These are phyloP conservation scores for Trichoderma polysporum DNA, from an alignment of 2,329 filamentous ascomycete species.

Conservation along the genomic window DNA sequence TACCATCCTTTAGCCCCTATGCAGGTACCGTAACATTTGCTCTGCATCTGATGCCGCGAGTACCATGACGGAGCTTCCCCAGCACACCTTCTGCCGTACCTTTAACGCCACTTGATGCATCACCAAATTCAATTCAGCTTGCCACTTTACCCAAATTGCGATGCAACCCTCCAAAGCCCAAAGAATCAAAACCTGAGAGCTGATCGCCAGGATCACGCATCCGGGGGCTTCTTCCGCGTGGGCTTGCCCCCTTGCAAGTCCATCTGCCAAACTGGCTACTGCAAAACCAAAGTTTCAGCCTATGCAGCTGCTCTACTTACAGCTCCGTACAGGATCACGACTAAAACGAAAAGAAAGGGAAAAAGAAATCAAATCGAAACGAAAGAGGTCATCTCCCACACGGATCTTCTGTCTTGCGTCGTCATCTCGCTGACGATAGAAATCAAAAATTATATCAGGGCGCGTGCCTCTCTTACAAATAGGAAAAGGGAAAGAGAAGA, in stretches of 20 bases:
- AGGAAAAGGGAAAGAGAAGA: not conserved
- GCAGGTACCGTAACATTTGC: not conserved
- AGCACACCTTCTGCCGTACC: not conserved
- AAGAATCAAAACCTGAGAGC: not conserved
- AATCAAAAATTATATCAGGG: not conserved
- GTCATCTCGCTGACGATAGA: not conserved
- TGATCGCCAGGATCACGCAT: constrained; percentile 5
- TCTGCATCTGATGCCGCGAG: not conserved
- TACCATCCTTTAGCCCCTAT: not conserved
- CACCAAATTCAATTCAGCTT: too few relatives aligned
- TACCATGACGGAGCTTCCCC: not conserved
- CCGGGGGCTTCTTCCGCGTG: constrained; percentile 10
- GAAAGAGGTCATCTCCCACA: not conserved
- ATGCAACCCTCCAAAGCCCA: not conserved
- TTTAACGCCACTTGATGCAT: not conserved
- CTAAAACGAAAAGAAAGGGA: not conserved
- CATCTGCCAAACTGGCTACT: constrained; percentile 12
- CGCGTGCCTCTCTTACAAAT: not conserved
- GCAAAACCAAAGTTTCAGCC: constrained; percentile 12
- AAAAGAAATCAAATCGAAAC: not conserved
- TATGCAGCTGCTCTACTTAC: not conserved
- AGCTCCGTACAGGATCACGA: not conserved
- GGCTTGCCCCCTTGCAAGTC: constrained; percentile 9
- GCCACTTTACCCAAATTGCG: not conserved
- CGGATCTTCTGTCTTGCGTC: not conserved